Conservation (phyloP, 2,329 filamentous ascomycete genomes). For the Colletotrichum noveboracense region DNA sequence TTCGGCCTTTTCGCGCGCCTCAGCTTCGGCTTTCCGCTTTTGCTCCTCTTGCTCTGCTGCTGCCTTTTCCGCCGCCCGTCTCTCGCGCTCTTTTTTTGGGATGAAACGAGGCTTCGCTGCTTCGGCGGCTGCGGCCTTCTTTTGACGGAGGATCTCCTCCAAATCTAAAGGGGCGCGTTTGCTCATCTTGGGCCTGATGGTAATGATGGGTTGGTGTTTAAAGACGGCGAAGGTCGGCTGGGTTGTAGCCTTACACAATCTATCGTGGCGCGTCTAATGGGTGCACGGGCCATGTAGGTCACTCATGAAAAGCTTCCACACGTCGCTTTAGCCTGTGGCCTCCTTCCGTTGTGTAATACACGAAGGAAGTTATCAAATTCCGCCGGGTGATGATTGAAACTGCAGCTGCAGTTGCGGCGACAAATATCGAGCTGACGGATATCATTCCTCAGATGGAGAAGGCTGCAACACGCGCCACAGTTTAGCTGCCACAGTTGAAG, state of each 20-base stretch:
- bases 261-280: neutral
- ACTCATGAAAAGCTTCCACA: neutral
- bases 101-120: slow-evolving; percentile 89
- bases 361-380: neutral
- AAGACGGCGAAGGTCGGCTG: neutral
- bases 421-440: neutral
- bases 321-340: neutral
- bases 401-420: neutral
- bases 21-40: slow-evolving; percentile 50
- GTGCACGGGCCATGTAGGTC: neutral
- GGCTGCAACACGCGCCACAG: slow-evolving; percentile 10
- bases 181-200: neutral
- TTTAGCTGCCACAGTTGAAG: neutral
- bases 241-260: neutral
- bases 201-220: neutral
- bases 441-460: neutral
- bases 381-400: neutral
- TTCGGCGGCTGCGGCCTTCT: slow-evolving; percentile 84
- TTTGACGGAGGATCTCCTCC: slow-evolving; percentile 84
- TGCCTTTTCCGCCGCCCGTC: slow-evolving; percentile 78
- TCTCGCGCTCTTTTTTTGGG: slow-evolving; percentile 82
- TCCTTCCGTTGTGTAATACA: neutral
- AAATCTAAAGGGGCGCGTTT: slow-evolving; percentile 70
- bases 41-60: slow-evolving; percentile 71
- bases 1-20: slow-evolving; percentile 76